Conservation (phyloP, 108 stramenopile genomes). For the Fistulifera solaris region DNA sequence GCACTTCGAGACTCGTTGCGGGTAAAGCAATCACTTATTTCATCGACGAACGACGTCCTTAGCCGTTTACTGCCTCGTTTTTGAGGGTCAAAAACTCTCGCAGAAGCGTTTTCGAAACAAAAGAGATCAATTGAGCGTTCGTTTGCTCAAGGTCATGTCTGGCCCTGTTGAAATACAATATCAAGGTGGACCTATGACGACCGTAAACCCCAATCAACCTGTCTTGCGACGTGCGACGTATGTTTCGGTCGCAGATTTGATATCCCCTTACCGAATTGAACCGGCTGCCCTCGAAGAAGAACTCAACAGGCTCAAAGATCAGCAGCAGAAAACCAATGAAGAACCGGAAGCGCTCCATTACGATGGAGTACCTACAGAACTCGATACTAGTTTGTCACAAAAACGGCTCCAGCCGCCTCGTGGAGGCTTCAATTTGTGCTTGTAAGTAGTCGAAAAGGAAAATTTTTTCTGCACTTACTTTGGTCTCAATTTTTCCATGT, state of each 20-base stretch:
- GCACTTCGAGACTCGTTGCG: too few species aligned
- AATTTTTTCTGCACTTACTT: neutral
- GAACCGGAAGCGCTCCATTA: slow-evolving; percentile 7
- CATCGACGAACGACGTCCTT: too few species aligned
- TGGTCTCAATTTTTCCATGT: neutral
- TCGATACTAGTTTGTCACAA: slow-evolving; percentile 22
- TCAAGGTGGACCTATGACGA: too few species aligned
- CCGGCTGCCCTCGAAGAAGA: slow-evolving; percentile 40
- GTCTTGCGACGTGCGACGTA: slow-evolving; percentile 47
- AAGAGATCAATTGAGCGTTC: too few species aligned
- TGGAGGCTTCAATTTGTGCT: slow-evolving; percentile 74
- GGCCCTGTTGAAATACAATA: too few species aligned
- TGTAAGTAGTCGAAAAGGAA: slow-evolving; percentile 41
- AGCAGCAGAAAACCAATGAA: slow-evolving; percentile 11
- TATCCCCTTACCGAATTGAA: slow-evolving; percentile 50
- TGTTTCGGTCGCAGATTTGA: slow-evolving; percentile 48
- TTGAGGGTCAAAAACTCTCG: too few species aligned
- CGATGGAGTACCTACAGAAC: slow-evolving; percentile 6
- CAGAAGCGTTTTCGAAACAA: too few species aligned
- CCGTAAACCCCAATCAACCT: too few species aligned
- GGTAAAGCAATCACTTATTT: too few species aligned
- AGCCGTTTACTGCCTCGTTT: too few species aligned
- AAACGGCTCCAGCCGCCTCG: slow-evolving; percentile 66
- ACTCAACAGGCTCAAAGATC: slow-evolving; percentile 32
- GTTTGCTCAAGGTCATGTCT: too few species aligned